Base-by-base conservation (phyloP, 441 rosid species). In the Erodium moschatum region DNA sequence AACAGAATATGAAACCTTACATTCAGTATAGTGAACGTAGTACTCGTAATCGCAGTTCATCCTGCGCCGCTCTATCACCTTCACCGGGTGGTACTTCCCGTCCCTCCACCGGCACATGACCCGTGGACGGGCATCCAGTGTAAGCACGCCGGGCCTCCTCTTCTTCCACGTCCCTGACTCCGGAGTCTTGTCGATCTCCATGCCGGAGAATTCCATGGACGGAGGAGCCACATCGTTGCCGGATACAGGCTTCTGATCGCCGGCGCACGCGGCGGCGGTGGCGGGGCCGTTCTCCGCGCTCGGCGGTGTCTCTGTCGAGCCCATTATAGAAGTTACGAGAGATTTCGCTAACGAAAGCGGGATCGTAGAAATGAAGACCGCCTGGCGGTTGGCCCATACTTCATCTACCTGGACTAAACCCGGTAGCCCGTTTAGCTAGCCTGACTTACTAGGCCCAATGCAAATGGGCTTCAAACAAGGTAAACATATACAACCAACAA, bases 71-170 rank as follows among this genome's bases (percentile, higher is more conserved):
- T 94, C 97, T 52, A 91, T 94, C 75, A 94, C 97, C 78, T 94
- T 94, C 44, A 94, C 97, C 6, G 95, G 97, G 67, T 94, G 99
- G 69, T 83, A 88, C 77, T 94, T 94, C 4, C 88, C 88, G 81
- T 94, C 97, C 73, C 99, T 85, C 99, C 99, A 91, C 6, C 86
- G 92, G 82, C 99, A 91, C 96, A 87, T 67, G 48, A 91, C 99
- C 67, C 96, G 95, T 70, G 97, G 91, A 21, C 99, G 97, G 0
- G 91, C 99, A 79, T 94, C 99, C 58, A 91, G 84, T 6, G 97
- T 97, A 12, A 87, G 86, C 77, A 85, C 60, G 67, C 92, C 83
- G 40, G 77, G 60, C 75, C 68, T 88, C 77, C 96, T 85, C 86
- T 79, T 88, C 85, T 73, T 91, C 69, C 77, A 68, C 12, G 81